These are phyloP conservation scores for Pyrenophora tritici-repentis DNA, from an alignment of 2,329 filamentous ascomycete genomes.

Conservation along the genomic window DNA sequence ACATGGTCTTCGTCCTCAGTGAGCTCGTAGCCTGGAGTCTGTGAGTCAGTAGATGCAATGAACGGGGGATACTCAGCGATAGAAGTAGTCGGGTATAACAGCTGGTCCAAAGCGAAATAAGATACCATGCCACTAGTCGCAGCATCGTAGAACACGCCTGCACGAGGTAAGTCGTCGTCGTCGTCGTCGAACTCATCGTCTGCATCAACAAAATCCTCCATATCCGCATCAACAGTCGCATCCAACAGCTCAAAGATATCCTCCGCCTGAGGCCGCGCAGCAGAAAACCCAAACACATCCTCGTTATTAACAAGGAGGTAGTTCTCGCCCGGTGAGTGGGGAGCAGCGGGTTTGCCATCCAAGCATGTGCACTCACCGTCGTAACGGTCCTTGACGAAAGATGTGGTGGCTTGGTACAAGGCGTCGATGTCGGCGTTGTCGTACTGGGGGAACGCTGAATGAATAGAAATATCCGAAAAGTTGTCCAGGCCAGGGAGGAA, in stretches of 20 bases:
- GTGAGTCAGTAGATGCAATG: not conserved
- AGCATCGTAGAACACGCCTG: not conserved
- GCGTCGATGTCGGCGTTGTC: slow-evolving; percentile 5
- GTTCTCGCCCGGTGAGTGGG: not conserved
- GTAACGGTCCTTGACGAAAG: slow-evolving; percentile 6
- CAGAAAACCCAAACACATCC: not conserved
- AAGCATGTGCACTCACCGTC: slow-evolving; percentile 9
- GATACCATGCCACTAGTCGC: not conserved
- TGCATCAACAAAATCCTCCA: slow-evolving; percentile 4
- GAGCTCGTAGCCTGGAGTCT: not conserved
- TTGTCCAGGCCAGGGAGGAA: slow-evolving; percentile 12
- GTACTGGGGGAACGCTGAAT: slow-evolving; percentile 5
- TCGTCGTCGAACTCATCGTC: not conserved
- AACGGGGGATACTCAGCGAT: not conserved
- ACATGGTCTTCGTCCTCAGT: not conserved
- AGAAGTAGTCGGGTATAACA: not conserved
- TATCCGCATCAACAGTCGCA: not conserved
- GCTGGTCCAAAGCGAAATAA: not conserved
- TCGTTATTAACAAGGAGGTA: not conserved
- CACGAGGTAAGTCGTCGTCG: not conserved
- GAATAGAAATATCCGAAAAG: not conserved
- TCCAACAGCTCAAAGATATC: not conserved
- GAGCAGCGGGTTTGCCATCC: not conserved
- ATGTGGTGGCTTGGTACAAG: slow-evolving; percentile 7
- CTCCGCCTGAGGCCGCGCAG: not conserved